Evolutionary conservation across 2,329 filamentous ascomycete genomes (phyloP).

Genomic region (Fusarium tjaetaba): DNA sequence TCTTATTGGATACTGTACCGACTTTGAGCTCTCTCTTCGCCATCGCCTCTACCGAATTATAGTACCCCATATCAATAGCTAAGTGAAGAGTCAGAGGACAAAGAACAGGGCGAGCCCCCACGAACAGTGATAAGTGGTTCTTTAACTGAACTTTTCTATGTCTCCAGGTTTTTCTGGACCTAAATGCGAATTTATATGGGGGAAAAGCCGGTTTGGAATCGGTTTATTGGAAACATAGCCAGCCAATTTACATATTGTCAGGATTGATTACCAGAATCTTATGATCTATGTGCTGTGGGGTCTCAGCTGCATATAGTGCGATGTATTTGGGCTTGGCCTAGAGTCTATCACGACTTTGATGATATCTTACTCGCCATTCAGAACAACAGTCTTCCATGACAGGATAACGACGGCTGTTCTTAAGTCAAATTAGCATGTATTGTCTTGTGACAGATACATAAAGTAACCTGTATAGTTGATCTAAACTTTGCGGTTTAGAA

Average conservation of each 20-base stretch:
- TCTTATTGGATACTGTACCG: neutral
- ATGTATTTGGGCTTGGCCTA: neutral
- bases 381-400: neutral
- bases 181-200: neutral
- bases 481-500: neutral
- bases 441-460: neutral
- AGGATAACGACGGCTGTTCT: neutral
- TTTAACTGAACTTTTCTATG: neutral
- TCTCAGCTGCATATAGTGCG: neutral
- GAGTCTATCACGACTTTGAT: neutral
- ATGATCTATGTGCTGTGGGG: neutral
- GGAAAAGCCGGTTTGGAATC: neutral
- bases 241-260: neutral
- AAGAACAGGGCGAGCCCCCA: neutral
- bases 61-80: conserved; percentile 35
- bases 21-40: conserved; percentile 6
- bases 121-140: neutral
- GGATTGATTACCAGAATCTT: no score
- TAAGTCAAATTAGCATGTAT: neutral
- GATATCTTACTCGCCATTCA: neutral
- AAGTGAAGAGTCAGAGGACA: conserved; percentile 11
- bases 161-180: neutral
- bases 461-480: neutral
- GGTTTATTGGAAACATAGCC: neutral
- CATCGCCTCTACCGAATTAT: conserved; percentile 27